These are phyloP conservation scores for Brettanomyces custersianus DNA, from an alignment of 805 yeast genomes.

Conservation along the genomic window DNA sequence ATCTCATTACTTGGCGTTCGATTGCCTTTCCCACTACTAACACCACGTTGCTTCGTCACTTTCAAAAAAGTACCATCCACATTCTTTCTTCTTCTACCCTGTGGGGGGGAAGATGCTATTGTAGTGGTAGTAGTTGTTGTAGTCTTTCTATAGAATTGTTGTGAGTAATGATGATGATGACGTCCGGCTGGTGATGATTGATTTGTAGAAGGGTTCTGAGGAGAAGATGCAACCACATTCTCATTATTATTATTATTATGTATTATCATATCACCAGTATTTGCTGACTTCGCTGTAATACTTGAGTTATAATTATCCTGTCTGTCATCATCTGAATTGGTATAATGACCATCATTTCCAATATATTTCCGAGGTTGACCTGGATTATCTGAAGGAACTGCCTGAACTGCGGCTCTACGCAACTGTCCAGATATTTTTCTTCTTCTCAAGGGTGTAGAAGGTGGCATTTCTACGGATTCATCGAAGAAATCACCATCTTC, in stretches of 20 bases:
- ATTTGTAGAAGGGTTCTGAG: background rate
- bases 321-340: slow-evolving; percentile 27
- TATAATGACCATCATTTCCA: slow-evolving; percentile 26
- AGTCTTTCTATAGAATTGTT: slow-evolving; percentile 33
- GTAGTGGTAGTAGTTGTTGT: slow-evolving; percentile 39
- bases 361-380: slow-evolving; percentile 87
- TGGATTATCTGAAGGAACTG: slow-evolving; percentile 88
- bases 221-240: slow-evolving; percentile 3
- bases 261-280: background rate
- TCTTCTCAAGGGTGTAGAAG: slow-evolving; percentile 69
- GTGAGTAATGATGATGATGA: slow-evolving; percentile 20
- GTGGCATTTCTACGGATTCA: slow-evolving; percentile 25
- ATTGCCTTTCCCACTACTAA: slow-evolving; percentile 13
- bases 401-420: slow-evolving; percentile 48
- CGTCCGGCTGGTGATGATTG: slow-evolving; percentile 4
- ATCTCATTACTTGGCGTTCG: slow-evolving; percentile 22
- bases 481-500: slow-evolving; percentile 19
- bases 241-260: slow-evolving; percentile 15
- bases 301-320: slow-evolving; percentile 13
- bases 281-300: slow-evolving; percentile 7
- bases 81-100: slow-evolving; percentile 5
- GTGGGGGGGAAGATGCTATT: slow-evolving; percentile 23
- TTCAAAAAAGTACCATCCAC: slow-evolving; percentile 12
- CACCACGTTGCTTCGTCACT: slow-evolving; percentile 22
- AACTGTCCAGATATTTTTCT: slow-evolving; percentile 61